These are phyloP conservation scores for Ambrosiella xylebori DNA, from an alignment of 2,329 filamentous ascomycete genomes.

Conservation along the genomic window DNA sequence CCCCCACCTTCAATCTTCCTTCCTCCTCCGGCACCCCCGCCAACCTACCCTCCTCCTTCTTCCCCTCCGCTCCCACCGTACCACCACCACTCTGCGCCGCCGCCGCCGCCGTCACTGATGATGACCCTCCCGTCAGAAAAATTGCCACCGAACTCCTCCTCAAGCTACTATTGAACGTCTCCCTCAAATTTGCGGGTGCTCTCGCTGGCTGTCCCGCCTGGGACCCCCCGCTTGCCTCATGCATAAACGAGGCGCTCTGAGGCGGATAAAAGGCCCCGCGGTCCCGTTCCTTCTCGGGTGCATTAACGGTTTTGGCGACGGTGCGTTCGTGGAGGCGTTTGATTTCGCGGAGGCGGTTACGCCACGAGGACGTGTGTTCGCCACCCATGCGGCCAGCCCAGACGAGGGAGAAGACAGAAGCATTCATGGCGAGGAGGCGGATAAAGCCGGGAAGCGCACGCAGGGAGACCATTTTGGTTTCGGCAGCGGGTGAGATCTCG, in stretches of 20 bases:
- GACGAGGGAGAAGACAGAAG: constrained; percentile 83
- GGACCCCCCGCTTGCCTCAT: not conserved
- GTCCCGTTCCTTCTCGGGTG: not conserved
- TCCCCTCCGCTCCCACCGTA: constrained; percentile 31
- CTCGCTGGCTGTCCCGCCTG: constrained; percentile 13
- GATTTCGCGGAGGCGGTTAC: constrained; percentile 71
- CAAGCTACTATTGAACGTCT: constrained; percentile 41
- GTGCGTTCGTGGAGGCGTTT: constrained; percentile 60
- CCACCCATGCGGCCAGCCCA: constrained; percentile 63
- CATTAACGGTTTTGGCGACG: constrained; percentile 23
- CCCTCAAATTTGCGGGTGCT: constrained; percentile 30
- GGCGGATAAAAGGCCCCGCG: constrained; percentile 16
- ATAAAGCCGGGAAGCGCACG: constrained; percentile 72
- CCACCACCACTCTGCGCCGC: constrained; percentile 29
- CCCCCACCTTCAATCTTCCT: constrained; percentile 27
- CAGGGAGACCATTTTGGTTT: constrained; percentile 75
- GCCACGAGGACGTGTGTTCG: constrained; percentile 80
- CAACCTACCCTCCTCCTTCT: not conserved
- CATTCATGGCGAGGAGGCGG: constrained; percentile 76
- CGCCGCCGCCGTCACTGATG: not conserved
- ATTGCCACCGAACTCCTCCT: constrained; percentile 48
- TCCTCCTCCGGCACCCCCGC: constrained; percentile 31
- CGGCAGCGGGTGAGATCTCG: constrained; percentile 74
- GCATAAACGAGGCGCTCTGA: constrained; percentile 12
- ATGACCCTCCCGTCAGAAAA: constrained; percentile 32